Base-by-base conservation (phyloP, 2,329 filamentous ascomycete genomes). In the Beauveria rudraprayagi region DNA sequence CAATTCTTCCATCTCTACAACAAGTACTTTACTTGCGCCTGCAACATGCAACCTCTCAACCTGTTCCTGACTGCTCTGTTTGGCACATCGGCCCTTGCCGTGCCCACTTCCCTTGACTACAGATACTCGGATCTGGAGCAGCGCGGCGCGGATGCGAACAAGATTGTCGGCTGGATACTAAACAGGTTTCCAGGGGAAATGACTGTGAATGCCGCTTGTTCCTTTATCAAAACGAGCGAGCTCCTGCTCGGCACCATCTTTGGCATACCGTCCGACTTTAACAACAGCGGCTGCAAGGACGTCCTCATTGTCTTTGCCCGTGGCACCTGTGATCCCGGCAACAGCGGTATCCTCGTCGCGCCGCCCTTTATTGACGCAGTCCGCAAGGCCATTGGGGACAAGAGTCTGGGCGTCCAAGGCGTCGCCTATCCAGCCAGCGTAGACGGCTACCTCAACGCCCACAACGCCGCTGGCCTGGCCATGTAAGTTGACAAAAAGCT, bases 311-410 rank as follows among this genome's bases (percentile, higher is more conserved):
- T 72, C 26, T 72, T 70, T 34, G 68, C 67, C n/a, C 66, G 70
- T 0, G 70, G 70, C 8, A 71, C 70, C 17, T 71, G 69, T 28
- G 69, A 72, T 19, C 47, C 64, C 1, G 70, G 70, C 22, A 72
- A 71, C 46, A 63, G 70, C 41, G 70, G 70, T 22, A 63, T 67
- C 28, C 64, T 71, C 26, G 64, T 66, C 3, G 71, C 68, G 0
- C 70, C 70, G 2, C 65, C 66, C 9, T 66, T 73, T 53, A 65
- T 71, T 51, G 41, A 63, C 3, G 65, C 68, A 4, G 62, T 73
- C 4, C 51, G 59, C 17, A 28, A 52, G 3, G 57, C 61, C 1
- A 53, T 69, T 6, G 51, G 59, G 0, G 46, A 56, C 16, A 61
- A 50, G 30, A 63, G 64, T 22, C 47, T 71, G 8, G 66, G 63